These are phyloP conservation scores for Trypanosoma mega DNA, from an alignment of 208 protist genomes.

Conservation along the genomic window DNA sequence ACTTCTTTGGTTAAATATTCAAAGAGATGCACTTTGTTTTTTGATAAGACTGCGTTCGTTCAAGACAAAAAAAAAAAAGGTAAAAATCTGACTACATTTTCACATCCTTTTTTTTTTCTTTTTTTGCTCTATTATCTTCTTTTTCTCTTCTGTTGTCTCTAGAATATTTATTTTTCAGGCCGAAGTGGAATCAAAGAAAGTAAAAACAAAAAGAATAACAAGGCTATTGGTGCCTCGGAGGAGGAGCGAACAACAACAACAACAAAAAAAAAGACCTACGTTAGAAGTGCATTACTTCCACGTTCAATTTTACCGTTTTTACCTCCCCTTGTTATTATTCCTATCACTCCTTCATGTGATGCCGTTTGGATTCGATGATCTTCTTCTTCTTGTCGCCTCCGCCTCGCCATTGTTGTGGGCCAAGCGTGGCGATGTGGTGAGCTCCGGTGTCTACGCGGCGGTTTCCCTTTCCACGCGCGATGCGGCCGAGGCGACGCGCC, in stretches of 20 bases:
- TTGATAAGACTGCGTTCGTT: no score
- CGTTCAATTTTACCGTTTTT: slow-evolving; percentile 10
- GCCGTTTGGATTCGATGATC: slow-evolving; percentile 79
- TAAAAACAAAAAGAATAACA: no score
- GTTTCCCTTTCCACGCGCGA: slow-evolving; percentile 36
- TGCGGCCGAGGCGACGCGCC: slow-evolving; percentile 27
- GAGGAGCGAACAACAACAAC: no score
- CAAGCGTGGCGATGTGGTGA: slow-evolving; percentile 53
- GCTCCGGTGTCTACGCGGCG: slow-evolving; percentile 31
- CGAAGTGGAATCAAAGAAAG: no score
- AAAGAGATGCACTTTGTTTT: no score
- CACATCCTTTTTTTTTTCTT: not conserved
- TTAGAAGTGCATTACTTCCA: no score
- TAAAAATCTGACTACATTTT: slow-evolving; percentile 1
- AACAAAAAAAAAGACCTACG: no score
- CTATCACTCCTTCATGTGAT: no score
- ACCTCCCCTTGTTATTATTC: not conserved
- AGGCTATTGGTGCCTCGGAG: no score
- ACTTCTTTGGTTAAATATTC: no score
- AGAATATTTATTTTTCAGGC: slow-evolving; percentile 1
- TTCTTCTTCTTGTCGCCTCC: slow-evolving; percentile 70
- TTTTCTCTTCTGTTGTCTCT: slow-evolving; percentile 16
- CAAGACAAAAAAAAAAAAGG: not conserved
- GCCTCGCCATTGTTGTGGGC: slow-evolving; percentile 64
- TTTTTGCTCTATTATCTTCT: slow-evolving; percentile 4